Evolutionary conservation across 495 filamentous ascomycete species (phyloP).

Genomic region (Aspergillus sclerotiicarbonarius): DNA sequence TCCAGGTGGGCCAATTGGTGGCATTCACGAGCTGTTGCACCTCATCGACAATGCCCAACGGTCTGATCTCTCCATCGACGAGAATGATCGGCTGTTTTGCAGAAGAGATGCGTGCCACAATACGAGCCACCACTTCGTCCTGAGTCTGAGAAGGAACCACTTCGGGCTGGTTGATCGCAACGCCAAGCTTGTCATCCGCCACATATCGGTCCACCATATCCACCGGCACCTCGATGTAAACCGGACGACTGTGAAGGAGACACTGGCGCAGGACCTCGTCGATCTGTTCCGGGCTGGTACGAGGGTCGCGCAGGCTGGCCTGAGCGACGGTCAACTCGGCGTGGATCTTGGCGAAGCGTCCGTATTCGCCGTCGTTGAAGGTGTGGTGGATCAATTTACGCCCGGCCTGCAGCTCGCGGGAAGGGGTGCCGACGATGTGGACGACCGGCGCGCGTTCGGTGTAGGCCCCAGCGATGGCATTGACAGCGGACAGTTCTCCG

Average conservation of each 20-base stretch:
- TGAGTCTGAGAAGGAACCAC: not conserved
- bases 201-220: constrained; percentile 36
- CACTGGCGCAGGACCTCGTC: constrained; percentile 34
- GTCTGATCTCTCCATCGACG: no score
- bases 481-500: constrained; percentile 72
- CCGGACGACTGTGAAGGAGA: constrained; percentile 34
- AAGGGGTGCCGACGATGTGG: constrained; percentile 68
- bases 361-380: constrained; percentile 36
- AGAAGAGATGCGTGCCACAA: no score
- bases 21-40: no score
- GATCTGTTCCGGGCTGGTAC: constrained; percentile 30
- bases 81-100: no score
- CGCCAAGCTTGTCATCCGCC: not conserved
- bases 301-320: constrained; percentile 27
- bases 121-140: no score
- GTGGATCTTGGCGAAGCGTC: constrained; percentile 33
- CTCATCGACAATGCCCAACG: no score
- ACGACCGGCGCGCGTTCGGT: constrained; percentile 75
- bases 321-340: constrained; percentile 35
- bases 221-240: constrained; percentile 37
- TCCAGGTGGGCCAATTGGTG: no score
- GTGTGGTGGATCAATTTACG: constrained; percentile 39
- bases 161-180: not conserved
- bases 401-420: constrained; percentile 21
- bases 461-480: constrained; percentile 68